Evolutionary conservation across 2,329 filamentous ascomycete genomes (phyloP), one percentile per base, ranked within the genome.

Genomic region (Zalaria obscura): DNA sequence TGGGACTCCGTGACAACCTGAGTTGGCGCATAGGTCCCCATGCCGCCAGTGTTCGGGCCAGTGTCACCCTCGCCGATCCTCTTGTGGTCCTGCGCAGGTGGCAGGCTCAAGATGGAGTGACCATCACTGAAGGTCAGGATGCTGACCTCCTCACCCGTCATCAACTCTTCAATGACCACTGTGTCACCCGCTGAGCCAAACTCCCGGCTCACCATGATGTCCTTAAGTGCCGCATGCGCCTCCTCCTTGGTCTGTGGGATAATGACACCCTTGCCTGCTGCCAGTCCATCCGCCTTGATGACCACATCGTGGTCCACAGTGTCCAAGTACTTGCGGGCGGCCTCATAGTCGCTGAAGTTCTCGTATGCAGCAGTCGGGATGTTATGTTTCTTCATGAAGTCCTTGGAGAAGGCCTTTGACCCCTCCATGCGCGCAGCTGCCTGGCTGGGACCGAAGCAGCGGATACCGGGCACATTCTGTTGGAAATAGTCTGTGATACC

Each of bases 11-110:
- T 66, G 10, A 67, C 67, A 26, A 60, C 51, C 2, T 53, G 58
- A 7, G 68, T 82, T 1, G 88, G 93, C 10, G 88, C 87, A 62
- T 96, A 96, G 58, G 87, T 94, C 40, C 91, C 91, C 91, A 96
- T 96, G 34, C 91, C 91, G 45, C 89, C 91, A 2, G 91, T 96
- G 65, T 96, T 96, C 32, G 87, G 84, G 1, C 91, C 91, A 39
- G 76, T 72, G 57, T 96, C 89, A 41, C 83, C 85, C 55, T 98
- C 91, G 40, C 83, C 83, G 49, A 93, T 87, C 47, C 87, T 77
- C 73, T 98, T 96, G 69, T 98, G 91, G 60, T 96, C 91, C 62
- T 98, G 91, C 2, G 89, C 89, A 1, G 91, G 81, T 4, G 89
- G 89, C 6, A 96, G 70, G 5, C 82, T 86, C 56, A 76, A 75